These are phyloP conservation scores for Calycina marina DNA, from an alignment of 2,329 filamentous ascomycete species.

Conservation along the genomic window DNA sequence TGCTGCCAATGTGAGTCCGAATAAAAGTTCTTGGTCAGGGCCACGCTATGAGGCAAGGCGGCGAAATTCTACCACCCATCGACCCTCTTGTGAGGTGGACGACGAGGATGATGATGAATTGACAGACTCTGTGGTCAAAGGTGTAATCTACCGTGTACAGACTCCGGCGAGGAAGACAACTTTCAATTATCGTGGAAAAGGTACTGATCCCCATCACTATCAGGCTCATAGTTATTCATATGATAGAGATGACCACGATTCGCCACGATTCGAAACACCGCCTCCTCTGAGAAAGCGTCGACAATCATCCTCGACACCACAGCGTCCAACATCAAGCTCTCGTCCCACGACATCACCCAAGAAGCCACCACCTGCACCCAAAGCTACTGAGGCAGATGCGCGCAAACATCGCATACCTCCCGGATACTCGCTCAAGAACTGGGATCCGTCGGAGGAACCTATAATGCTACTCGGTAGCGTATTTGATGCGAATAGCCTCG, in stretches of 20 bases:
- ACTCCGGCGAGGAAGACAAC: conserved; percentile 16
- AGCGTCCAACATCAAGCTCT: conserved; percentile 14
- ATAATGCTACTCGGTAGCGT: conserved; percentile 91
- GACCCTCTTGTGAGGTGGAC: conserved; percentile 24
- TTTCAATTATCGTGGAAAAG: conserved; percentile 23
- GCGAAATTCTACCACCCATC: conserved; percentile 22
- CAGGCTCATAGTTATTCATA: conserved; percentile 18
- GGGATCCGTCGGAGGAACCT: conserved; percentile 87
- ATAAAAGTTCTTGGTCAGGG: conserved; percentile 22
- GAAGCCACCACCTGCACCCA: conserved; percentile 25
- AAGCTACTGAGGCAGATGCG: conserved; percentile 45
- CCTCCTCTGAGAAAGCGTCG: conserved; percentile 19
- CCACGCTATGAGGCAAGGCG: conserved; percentile 17
- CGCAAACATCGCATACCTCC: conserved; percentile 60
- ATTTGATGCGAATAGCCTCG: conserved; percentile 92
- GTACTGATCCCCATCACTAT: conserved; percentile 23
- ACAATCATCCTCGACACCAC: conserved; percentile 19
- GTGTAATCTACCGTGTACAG: conserved; percentile 15
- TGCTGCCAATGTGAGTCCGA: conserved; percentile 25
- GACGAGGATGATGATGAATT: conserved; percentile 23
- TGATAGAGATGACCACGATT: conserved; percentile 19
- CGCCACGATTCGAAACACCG: conserved; percentile 16
- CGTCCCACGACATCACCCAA: conserved; percentile 16
- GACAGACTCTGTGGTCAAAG: conserved; percentile 19
- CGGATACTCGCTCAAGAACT: conserved; percentile 94